Percentiles rank a stretch among this genome's conserved stretches.
phyloP scores from a whole-genome alignment of 2,329 filamentous ascomycete species.

The Colletotrichum brevisporum region DNA sequence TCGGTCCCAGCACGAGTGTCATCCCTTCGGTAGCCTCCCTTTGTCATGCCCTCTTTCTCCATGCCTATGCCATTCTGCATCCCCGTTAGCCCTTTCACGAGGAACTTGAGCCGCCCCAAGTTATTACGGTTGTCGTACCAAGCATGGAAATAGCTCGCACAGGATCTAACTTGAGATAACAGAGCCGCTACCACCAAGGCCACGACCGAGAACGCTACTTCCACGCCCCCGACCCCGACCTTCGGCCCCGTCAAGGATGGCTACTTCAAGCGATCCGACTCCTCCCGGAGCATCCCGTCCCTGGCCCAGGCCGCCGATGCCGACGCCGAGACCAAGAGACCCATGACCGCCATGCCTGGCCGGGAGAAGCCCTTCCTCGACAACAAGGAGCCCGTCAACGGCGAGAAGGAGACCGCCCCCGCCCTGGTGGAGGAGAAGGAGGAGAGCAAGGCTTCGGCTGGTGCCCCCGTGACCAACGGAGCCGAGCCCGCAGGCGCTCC shows the following conservation, averaged over 20 bases:
- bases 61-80: conserved; percentile 31
- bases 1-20: conserved; percentile 35
- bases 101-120: conserved; percentile 10
- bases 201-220: conserved; percentile 36
- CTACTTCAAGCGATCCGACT: conserved; percentile 36
- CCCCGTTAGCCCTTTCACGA: conserved; percentile 18
- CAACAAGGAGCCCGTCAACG: conserved; percentile 21
- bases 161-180: conserved; percentile 15
- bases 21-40: conserved; percentile 37
- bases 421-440: conserved; percentile 1
- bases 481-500: conserved; percentile 1
- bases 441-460: background rate
- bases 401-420: conserved; percentile 11
- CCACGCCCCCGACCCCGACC: conserved; percentile 33
- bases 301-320: conserved; percentile 26
- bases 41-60: conserved; percentile 11
- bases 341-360: conserved; percentile 38
- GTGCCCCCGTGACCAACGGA: conserved; percentile 2
- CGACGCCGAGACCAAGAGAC: conserved; percentile 22
- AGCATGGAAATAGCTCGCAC: background rate
- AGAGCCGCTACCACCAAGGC: conserved; percentile 35
- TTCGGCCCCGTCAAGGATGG: conserved; percentile 37
- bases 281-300: conserved; percentile 31
- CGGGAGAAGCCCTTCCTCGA: conserved; percentile 28
- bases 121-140: conserved; percentile 20